Evolutionary conservation across 345 rosid genomes (phyloP), one percentile per base, ranked within the genome.

Genomic region (Eucalyptus sideroxylon): DNA sequence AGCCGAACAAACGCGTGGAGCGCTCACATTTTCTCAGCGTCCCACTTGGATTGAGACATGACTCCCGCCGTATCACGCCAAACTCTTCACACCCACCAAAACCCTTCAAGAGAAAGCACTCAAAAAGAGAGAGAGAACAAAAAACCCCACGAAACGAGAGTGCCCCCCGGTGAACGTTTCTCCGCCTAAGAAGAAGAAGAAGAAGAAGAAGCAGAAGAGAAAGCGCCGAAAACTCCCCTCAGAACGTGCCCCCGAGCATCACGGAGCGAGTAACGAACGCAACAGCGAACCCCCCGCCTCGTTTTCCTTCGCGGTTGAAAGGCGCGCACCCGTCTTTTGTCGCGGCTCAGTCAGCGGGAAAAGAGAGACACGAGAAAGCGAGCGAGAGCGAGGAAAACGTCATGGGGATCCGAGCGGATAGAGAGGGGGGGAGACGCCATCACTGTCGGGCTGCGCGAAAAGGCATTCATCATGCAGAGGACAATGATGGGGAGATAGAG

Each of bases 21-120:
- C 42, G 30, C 91, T 90, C 87, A 93, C 95, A 93, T 93, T 91
- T 92, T 92, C 89, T 92, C 95, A 62, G 95, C 94, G 19, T 93
- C 95, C 93, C 93, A 92, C 90, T 81, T 92, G 50, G 88, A 86
- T 69, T 69, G 92, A 56, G 95, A 87, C 94, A 92, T 93, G 91
- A 40, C 80, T 87, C 49, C 11, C 89, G 37, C 67, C 65, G 87
- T 27, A 60, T 16, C 62, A 30, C 55, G 2, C 62, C 13, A 23
- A 45, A 88, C 50, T 47, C 89, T 49, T 31, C 21, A 23, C 83
- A 77, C 26, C 26, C 21, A 19, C 86, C 50, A 53, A 34, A 67
- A 56, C 72, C 69, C 69, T 67, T 51, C 30, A 23, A n/a, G 34
- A 45, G 60, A 21, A 45, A 50, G 50, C 65, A 27, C 55, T 69